phyloP scores from a whole-genome alignment of 768 basidiomycete genomes.

The Kwoniella dejecticola region DNA sequence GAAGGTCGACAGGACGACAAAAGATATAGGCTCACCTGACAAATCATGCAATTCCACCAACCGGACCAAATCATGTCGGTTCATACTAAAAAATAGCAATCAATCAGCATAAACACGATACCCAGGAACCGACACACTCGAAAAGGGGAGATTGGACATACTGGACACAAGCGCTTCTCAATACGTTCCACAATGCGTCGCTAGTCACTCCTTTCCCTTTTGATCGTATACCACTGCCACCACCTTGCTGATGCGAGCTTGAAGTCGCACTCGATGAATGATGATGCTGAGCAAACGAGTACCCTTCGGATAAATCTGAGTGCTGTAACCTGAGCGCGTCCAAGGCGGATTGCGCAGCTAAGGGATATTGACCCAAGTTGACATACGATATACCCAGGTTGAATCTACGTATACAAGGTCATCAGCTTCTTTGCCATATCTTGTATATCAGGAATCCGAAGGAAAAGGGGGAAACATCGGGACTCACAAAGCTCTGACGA shows the following conservation, averaged over 20 bases:
- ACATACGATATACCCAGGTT: slow-evolving; percentile 92
- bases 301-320: slow-evolving; percentile 66
- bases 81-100: slow-evolving; percentile 58
- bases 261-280: slow-evolving; percentile 34
- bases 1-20: too few relatives aligned
- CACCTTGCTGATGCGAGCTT: too few relatives aligned
- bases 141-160: slow-evolving; percentile 27
- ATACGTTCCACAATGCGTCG: slow-evolving; percentile 79
- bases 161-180: slow-evolving; percentile 79
- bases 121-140: not conserved
- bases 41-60: slow-evolving; percentile 74
- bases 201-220: slow-evolving; percentile 69
- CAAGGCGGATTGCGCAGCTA: slow-evolving; percentile 81
- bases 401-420: slow-evolving; percentile 62
- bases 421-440: too few relatives aligned
- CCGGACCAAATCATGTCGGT: slow-evolving; percentile 72
- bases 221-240: not conserved
- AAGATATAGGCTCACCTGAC: slow-evolving; percentile 60
- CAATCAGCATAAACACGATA: too few relatives aligned
- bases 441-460: too few relatives aligned
- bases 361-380: slow-evolving; percentile 78
- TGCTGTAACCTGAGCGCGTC: slow-evolving; percentile 89
- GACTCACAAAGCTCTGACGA: slow-evolving; percentile 81
- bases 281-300: slow-evolving; percentile 18
- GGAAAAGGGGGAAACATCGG: too few relatives aligned